Evolutionary conservation across 2,329 filamentous ascomycete genomes (phyloP).

Genomic region (Penicillium sp.): DNA sequence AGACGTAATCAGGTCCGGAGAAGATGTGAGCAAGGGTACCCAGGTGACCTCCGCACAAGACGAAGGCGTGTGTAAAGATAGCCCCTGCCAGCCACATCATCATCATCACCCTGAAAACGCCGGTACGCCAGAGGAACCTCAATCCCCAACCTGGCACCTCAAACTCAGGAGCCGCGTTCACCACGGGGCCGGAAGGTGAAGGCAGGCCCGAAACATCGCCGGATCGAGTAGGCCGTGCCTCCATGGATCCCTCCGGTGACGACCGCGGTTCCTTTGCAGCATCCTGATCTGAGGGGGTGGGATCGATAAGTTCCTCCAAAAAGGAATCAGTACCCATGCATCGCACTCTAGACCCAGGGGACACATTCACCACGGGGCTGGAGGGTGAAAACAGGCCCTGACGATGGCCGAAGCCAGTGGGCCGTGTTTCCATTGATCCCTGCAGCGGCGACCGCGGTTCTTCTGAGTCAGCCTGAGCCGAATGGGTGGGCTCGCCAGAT

Average conservation of each 20-base stretch:
- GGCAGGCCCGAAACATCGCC: too few relatives aligned
- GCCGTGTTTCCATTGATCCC: background rate
- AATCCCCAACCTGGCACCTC: background rate
- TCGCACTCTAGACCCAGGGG: background rate
- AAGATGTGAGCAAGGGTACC: background rate
- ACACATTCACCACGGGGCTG: background rate
- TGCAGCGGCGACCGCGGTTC: background rate
- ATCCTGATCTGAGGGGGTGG: too few relatives aligned
- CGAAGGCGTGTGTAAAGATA: background rate
- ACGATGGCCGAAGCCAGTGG: too few relatives aligned
- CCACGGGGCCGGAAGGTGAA: too few relatives aligned
- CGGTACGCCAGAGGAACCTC: background rate
- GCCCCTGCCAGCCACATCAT: background rate
- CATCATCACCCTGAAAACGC: background rate
- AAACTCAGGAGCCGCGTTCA: background rate
- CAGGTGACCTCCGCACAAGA: background rate
- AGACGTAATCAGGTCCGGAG: background rate
- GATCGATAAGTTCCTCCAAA: background rate
- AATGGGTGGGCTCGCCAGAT: too few relatives aligned
- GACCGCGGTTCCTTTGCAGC: too few relatives aligned
- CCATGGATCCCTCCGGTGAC: too few relatives aligned
- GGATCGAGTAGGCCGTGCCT: too few relatives aligned
- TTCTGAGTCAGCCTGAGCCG: background rate
- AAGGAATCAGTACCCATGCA: background rate
- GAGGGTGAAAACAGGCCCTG: background rate